These are phyloP conservation scores for Tuber indicum DNA, from an alignment of 495 filamentous ascomycete genomes.

Conservation along the genomic window DNA sequence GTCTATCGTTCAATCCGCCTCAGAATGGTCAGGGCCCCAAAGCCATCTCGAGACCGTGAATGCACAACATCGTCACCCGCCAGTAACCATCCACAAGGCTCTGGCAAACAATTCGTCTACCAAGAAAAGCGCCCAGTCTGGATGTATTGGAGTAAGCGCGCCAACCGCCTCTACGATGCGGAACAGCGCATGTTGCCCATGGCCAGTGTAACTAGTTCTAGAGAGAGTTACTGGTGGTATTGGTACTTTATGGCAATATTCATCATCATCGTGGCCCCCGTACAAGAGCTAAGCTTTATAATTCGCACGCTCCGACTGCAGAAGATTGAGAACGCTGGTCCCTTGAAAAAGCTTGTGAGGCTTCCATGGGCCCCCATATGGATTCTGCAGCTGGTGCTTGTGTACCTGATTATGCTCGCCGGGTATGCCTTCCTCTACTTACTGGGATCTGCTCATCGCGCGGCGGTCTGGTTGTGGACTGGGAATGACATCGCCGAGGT, in stretches of 20 bases:
- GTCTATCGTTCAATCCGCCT: neutral
- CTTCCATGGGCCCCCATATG: neutral
- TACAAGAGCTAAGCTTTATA: conserved; percentile 1
- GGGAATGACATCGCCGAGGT: neutral
- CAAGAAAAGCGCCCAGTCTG: neutral
- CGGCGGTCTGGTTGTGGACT: neutral
- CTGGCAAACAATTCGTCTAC: neutral
- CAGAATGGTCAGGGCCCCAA: neutral
- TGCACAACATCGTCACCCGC: too few relatives aligned
- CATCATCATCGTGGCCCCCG: neutral
- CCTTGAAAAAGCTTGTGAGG: neutral
- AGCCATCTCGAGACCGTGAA: too few relatives aligned
- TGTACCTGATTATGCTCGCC: neutral
- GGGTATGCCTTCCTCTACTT: neutral
- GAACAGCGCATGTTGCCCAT: neutral
- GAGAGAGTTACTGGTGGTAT: conserved; percentile 7
- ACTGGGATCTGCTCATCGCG: neutral
- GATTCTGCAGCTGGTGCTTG: neutral
- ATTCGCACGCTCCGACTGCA: neutral
- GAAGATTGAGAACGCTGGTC: neutral
- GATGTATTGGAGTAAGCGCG: neutral
- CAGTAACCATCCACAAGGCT: too few relatives aligned
- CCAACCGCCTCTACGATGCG: neutral
- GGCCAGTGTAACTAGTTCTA: too few relatives aligned
- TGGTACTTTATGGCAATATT: neutral